Conservation (phyloP, 371 early-diverging fungal species). For the Mortierella sp. region DNA sequence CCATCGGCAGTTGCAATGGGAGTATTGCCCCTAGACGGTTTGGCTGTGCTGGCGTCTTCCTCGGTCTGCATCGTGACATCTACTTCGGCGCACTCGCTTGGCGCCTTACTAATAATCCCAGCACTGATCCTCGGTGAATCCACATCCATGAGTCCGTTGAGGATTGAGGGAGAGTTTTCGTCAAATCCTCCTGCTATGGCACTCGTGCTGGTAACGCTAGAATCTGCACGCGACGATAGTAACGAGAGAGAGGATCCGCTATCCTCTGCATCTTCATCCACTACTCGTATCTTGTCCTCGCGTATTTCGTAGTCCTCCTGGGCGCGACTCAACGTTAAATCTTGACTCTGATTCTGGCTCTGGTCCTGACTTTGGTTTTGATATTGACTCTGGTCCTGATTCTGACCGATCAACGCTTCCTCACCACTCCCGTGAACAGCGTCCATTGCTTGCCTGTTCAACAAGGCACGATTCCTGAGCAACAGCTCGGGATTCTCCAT, state of each 20-base stretch:
- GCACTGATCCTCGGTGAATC: conserved; percentile 3
- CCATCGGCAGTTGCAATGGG: background rate
- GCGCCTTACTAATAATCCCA: background rate
- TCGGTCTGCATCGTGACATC: conserved; percentile 8
- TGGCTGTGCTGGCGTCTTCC: background rate
- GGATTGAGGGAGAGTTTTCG: background rate
- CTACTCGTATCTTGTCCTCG: background rate
- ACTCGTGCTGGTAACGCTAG: conserved; percentile 8
- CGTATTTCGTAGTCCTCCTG: background rate
- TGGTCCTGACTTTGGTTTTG: background rate
- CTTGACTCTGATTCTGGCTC: background rate
- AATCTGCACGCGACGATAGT: conserved; percentile 4
- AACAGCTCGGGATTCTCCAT: conserved; percentile 42
- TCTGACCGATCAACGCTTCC: conserved; percentile 5
- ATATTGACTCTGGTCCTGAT: background rate
- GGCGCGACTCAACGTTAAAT: background rate
- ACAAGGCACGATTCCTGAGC: conserved; percentile 26
- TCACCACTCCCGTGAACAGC: conserved; percentile 22
- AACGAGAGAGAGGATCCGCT: conserved; percentile 27
- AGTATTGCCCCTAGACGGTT: background rate
- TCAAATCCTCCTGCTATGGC: background rate
- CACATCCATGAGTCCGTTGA: conserved; percentile 15
- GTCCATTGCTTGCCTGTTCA: conserved; percentile 6
- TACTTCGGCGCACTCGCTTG: background rate
- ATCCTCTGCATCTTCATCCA: conserved; percentile 11